phyloP scores from a whole-genome alignment of 371 early-diverging fungal species.

The Umbelopsis sp. region DNA sequence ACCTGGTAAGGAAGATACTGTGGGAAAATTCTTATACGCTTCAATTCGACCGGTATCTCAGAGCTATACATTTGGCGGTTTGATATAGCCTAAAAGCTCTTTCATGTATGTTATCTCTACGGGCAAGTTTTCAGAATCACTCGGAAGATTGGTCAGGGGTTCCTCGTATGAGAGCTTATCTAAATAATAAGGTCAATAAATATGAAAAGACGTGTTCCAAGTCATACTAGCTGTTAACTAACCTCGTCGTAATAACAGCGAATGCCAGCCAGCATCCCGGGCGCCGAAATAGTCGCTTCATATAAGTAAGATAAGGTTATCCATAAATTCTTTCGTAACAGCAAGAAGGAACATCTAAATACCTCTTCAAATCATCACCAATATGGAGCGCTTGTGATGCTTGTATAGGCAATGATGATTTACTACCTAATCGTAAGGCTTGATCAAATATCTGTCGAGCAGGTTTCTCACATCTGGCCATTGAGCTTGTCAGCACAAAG shows the following conservation, averaged over 20 bases:
- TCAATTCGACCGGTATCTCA: too few relatives aligned
- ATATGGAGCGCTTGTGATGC: constrained; percentile 37
- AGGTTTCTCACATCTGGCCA: constrained; percentile 45
- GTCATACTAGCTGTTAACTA: neutral
- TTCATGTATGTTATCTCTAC: constrained; percentile 8
- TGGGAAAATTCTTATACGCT: too few relatives aligned
- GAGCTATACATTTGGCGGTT: neutral
- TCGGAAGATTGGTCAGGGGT: neutral
- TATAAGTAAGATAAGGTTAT: neutral
- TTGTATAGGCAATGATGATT: constrained; percentile 23
- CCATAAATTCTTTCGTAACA: neutral
- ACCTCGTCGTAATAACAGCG: constrained; percentile 21
- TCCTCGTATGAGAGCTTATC: constrained; percentile 14
- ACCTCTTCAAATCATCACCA: constrained; percentile 45
- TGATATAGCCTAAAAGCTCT: constrained; percentile 5
- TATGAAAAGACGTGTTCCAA: neutral
- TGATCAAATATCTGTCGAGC: constrained; percentile 38
- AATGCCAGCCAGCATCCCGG: constrained; percentile 23
- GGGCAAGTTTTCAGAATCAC: constrained; percentile 11
- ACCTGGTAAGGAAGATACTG: too few relatives aligned
- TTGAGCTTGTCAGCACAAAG: constrained; percentile 41
- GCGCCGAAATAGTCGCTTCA: constrained; percentile 19
- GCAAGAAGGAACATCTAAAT: neutral
- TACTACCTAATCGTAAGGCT: constrained; percentile 32
- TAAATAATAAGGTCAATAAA: neutral